Percentiles rank a stretch among this genome's conserved stretches.
Conservation (phyloP, 2,329 filamentous ascomycete species). For the Blastomyces percursus region DNA sequence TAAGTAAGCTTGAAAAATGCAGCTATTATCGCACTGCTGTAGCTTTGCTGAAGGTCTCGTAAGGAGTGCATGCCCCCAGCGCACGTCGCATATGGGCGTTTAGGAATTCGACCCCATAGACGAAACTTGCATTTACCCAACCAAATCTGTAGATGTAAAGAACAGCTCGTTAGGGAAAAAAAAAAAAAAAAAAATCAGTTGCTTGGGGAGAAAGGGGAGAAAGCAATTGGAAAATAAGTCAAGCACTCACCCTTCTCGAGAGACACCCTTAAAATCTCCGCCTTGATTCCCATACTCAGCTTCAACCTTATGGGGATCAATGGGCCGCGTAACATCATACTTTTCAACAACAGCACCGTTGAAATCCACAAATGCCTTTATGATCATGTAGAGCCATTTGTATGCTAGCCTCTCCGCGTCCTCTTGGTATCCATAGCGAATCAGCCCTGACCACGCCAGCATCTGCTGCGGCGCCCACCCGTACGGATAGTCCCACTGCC, state of each 20-base stretch:
- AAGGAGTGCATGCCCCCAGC: slow-evolving; percentile 76
- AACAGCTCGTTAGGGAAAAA: neutral
- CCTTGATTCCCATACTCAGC: slow-evolving; percentile 98
- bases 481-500: slow-evolving; percentile 97
- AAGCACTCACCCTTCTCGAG: slow-evolving; percentile 76
- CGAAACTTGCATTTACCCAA: slow-evolving; percentile 97
- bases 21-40: slow-evolving; percentile 18
- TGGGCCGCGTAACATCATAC: slow-evolving; percentile 85
- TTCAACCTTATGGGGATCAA: slow-evolving; percentile 86
- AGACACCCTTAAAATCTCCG: slow-evolving; percentile 86
- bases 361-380: slow-evolving; percentile 95
- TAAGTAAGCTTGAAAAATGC: neutral
- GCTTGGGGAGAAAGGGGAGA: neutral
- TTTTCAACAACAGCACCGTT: slow-evolving; percentile 98
- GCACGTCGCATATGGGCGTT: slow-evolving; percentile 83
- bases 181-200: neutral
- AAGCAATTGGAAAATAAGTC: neutral
- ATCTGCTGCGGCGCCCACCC: slow-evolving; percentile 99
- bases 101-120: slow-evolving; percentile 81
- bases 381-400: slow-evolving; percentile 97
- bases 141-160: slow-evolving; percentile 58
- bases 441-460: slow-evolving; percentile 85
- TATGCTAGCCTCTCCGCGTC: slow-evolving; percentile 85
- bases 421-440: slow-evolving; percentile 82
- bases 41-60: slow-evolving; percentile 68